Conservation (phyloP, 148 eudicot genomes). For the Polygonum aviculare region DNA sequence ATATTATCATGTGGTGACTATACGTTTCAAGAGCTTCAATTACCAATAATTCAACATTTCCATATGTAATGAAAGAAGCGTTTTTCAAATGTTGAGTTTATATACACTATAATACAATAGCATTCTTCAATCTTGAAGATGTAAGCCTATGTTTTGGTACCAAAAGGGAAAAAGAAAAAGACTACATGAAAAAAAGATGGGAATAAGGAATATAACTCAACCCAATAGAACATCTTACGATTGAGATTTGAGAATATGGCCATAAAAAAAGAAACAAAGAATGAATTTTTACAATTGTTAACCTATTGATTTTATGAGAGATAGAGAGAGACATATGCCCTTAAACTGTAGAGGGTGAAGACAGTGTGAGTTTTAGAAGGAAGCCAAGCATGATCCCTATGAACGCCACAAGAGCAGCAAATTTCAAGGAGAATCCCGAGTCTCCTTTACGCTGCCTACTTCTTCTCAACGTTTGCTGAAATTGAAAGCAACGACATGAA, state of each 20-base stretch:
- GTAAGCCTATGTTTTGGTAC: not conserved
- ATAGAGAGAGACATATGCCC: not conserved
- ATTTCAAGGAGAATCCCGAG: slow-evolving; percentile 53
- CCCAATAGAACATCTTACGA: not conserved
- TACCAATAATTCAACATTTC: not conserved
- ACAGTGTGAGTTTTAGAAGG: slow-evolving; percentile 38
- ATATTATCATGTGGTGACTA: no score
- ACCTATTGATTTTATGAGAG: not conserved
- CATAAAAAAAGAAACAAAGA: not conserved
- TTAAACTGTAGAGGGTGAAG: slow-evolving; percentile 36
- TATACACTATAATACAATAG: not conserved
- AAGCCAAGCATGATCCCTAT: slow-evolving; percentile 65
- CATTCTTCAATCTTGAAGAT: not conserved
- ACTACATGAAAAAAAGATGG: not conserved
- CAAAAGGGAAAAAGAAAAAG: not conserved
- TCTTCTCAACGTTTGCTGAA: slow-evolving; percentile 61
- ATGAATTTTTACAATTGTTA: not conserved
- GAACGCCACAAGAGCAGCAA: slow-evolving; percentile 52
- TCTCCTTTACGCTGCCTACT: slow-evolving; percentile 35
- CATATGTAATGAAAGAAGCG: not conserved
- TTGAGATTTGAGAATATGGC: not conserved
- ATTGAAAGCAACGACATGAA: not conserved
- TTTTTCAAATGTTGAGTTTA: not conserved
- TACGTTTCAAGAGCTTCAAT: not conserved
- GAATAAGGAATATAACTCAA: not conserved